These are phyloP conservation scores for Jaapia argillacea DNA, from an alignment of 768 basidiomycete species.

Conservation along the genomic window DNA sequence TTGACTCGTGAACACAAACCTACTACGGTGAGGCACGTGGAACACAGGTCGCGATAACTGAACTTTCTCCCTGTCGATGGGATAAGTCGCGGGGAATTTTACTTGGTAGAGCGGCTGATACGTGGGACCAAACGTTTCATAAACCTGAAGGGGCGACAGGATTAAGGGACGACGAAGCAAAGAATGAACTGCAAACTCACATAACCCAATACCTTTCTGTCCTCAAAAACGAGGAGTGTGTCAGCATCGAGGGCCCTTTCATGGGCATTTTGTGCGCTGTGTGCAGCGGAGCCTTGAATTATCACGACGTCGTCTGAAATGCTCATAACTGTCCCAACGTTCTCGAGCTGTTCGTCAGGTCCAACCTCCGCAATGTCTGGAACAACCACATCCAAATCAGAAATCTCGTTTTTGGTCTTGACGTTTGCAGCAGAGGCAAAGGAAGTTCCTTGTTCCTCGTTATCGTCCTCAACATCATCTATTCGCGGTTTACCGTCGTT, in stretches of 20 bases:
- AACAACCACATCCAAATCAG: slow-evolving; percentile 44
- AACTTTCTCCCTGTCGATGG: slow-evolving; percentile 48
- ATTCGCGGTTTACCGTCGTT: slow-evolving; percentile 1
- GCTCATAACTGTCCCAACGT: slow-evolving; percentile 70
- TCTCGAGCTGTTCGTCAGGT: slow-evolving; percentile 55
- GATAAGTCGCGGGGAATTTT: slow-evolving; percentile 60
- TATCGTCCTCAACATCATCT: slow-evolving; percentile 26
- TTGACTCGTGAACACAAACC: slow-evolving; percentile 73
- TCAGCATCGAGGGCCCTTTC: slow-evolving; percentile 77
- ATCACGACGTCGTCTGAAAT: slow-evolving; percentile 68
- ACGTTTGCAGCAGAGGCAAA: slow-evolving; percentile 31
- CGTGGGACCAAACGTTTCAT: slow-evolving; percentile 95
- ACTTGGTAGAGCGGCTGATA: slow-evolving; percentile 85
- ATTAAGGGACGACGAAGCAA: slow-evolving; percentile 2
- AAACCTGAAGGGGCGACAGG: slow-evolving; percentile 44
- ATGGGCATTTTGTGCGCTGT: slow-evolving; percentile 32
- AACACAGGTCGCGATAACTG: slow-evolving; percentile 57
- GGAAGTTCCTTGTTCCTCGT: slow-evolving; percentile 48
- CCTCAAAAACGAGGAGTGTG: slow-evolving; percentile 83
- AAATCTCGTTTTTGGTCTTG: slow-evolving; percentile 62
- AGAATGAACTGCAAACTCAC: slow-evolving; percentile 35
- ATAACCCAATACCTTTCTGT: slow-evolving; percentile 83
- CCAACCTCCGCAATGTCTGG: slow-evolving; percentile 60
- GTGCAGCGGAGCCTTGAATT: slow-evolving; percentile 47
- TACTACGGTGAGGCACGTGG: slow-evolving; percentile 72